A percentile compares a stretch with the other conserved stretches of the same genome.
phyloP scores from a whole-genome alignment of 805 yeast species.

The Metschnikowia noctiluminum region DNA sequence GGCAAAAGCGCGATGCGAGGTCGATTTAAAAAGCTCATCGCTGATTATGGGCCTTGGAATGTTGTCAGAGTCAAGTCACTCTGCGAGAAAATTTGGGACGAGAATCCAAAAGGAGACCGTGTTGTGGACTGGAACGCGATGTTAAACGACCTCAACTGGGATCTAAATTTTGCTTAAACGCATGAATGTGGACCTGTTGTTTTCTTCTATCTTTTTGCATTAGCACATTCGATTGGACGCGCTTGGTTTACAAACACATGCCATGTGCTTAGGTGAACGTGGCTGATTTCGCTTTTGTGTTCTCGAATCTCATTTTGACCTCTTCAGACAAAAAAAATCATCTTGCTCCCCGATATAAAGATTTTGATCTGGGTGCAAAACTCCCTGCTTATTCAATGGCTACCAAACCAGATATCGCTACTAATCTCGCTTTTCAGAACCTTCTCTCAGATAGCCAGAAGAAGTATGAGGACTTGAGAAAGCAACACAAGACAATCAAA shows the following conservation, averaged over 20 bases:
- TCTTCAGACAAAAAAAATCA: too few species aligned
- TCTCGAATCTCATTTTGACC: not conserved
- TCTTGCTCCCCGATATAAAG: not conserved
- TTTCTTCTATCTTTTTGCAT: too few species aligned
- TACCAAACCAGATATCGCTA: conserved; percentile 10
- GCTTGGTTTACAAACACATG: too few species aligned
- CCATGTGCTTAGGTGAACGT: too few species aligned
- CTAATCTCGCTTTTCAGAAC: conserved; percentile 9
- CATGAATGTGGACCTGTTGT: not conserved
- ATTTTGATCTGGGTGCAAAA: conserved; percentile 4
- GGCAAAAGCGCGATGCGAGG: conserved; percentile 51
- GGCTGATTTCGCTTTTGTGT: not conserved
- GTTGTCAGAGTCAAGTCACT: conserved; percentile 42
- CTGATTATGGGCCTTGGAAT: conserved; percentile 68
- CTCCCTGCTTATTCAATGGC: conserved; percentile 8
- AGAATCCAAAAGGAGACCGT: conserved; percentile 49
- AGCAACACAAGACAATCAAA: conserved; percentile 6
- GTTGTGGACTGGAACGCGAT: conserved; percentile 73
- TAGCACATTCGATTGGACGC: too few species aligned
- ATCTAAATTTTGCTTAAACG: conserved; percentile 64
- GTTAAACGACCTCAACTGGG: conserved; percentile 69
- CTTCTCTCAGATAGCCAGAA: conserved; percentile 6
- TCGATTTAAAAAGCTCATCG: conserved; percentile 54
- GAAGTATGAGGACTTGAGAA: conserved; percentile 9
- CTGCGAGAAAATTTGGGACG: conserved; percentile 48